These are phyloP conservation scores for Trypanosoma scelopori DNA, from an alignment of 208 protist genomes.

Conservation along the genomic window DNA sequence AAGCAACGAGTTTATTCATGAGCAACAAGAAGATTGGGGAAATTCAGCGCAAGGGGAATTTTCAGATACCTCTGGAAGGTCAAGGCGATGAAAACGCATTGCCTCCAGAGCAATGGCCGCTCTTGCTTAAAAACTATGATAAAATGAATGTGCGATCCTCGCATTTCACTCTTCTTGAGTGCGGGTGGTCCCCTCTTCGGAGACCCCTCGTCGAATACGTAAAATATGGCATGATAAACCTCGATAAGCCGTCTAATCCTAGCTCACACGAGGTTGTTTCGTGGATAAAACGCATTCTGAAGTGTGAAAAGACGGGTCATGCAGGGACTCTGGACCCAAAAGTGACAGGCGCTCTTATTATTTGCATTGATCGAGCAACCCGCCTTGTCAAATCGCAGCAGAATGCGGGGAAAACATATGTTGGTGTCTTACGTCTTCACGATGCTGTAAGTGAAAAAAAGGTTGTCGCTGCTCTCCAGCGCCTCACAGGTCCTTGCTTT, in stretches of 20 bases:
- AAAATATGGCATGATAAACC: conserved; percentile 99
- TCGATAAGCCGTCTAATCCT: conserved; percentile 99
- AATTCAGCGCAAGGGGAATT: conserved; percentile 75
- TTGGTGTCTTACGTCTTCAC: conserved; percentile 97
- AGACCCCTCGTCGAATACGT: conserved; percentile 97
- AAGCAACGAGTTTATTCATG: conserved; percentile 30
- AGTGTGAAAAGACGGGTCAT: conserved; percentile 99
- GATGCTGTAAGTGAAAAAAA: conserved; percentile 88
- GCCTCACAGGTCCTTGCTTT: conserved; percentile 98
- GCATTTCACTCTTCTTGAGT: conserved; percentile 97
- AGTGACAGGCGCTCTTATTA: conserved; percentile 99
- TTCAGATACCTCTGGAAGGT: conserved; percentile 63
- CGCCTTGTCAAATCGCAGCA: conserved; percentile 99
- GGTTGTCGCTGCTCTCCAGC: conserved; percentile 93
- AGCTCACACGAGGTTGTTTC: conserved; percentile 99
- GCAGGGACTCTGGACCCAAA: conserved; percentile 99
- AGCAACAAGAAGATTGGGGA: conserved; percentile 77
- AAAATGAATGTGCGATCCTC: conserved; percentile 97
- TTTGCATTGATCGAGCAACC: conserved; percentile 99
- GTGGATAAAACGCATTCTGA: conserved; percentile 99
- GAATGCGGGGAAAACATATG: conserved; percentile 99
- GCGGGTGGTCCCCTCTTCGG: conserved; percentile 97
- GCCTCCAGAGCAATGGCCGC: conserved; percentile 95
- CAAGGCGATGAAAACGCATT: conserved; percentile 59
- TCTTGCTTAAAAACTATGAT: conserved; percentile 99